A percentile compares a stretch with the other conserved stretches of the same genome.
Conservation (phyloP, 2,329 filamentous ascomycete species). For the Pezicula rhizophila region DNA sequence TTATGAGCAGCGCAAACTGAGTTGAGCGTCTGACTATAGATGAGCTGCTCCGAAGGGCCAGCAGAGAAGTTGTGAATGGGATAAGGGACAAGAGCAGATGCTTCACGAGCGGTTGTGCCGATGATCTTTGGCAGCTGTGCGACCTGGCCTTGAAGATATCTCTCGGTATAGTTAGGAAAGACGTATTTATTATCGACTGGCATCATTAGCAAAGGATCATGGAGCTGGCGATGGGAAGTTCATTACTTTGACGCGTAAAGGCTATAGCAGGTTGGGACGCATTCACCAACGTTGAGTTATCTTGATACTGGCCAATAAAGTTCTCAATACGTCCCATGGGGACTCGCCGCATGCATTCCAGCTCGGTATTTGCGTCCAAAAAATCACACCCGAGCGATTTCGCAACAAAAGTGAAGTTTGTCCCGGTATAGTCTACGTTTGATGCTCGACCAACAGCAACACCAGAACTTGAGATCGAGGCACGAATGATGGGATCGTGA, state of each 20-base stretch:
- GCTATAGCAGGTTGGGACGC: constrained; percentile 2
- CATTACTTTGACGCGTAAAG: neutral
- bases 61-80: constrained; percentile 4
- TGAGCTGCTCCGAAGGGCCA: constrained; percentile 1
- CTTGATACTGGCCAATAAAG: constrained; percentile 3
- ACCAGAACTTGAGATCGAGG: constrained; percentile 40
- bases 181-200: constrained; percentile 6
- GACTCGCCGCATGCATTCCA: constrained; percentile 4
- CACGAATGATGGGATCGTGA: constrained; percentile 42
- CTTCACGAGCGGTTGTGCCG: constrained; percentile 8
- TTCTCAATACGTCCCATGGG: neutral
- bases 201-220: neutral
- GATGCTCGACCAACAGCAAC: constrained; percentile 30
- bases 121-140: constrained; percentile 8
- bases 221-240: neutral
- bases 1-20: constrained; percentile 4
- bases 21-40: neutral
- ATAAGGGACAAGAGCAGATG: constrained; percentile 3
- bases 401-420: constrained; percentile 6
- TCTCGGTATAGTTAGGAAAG: constrained; percentile 5
- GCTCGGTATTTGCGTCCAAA: neutral
- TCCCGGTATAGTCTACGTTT: constrained; percentile 4
- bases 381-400: constrained; percentile 1
- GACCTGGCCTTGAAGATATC: constrained; percentile 1
- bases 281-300: constrained; percentile 6